phyloP scores from a whole-genome alignment of 495 filamentous ascomycete genomes.

The Xylaria cubensis region DNA sequence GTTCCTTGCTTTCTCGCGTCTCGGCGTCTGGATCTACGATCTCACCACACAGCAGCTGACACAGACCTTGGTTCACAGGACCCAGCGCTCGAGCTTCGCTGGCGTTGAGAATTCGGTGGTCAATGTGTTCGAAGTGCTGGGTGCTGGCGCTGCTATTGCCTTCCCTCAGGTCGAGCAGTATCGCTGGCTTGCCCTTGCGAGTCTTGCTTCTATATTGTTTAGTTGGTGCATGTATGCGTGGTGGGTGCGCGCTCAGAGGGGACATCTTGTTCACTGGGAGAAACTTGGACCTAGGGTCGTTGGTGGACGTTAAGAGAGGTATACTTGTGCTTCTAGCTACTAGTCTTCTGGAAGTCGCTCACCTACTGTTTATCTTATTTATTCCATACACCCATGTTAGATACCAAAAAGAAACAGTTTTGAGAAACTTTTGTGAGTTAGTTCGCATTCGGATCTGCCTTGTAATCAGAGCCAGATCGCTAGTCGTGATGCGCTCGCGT shows the following conservation, averaged over 20 bases:
- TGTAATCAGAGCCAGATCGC: no score
- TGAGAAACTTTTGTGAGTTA: background rate
- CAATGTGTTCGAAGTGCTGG: constrained; percentile 49
- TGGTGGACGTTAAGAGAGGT: background rate
- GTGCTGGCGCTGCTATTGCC: constrained; percentile 44
- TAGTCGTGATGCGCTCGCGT: no score
- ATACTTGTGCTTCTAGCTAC: no score
- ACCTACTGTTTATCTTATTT: background rate
- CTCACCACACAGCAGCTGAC: constrained; percentile 54
- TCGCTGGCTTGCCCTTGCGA: constrained; percentile 47
- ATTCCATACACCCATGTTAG: background rate
- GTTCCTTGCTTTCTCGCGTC: constrained; percentile 52
- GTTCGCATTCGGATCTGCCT: no score
- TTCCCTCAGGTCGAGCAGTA: constrained; percentile 50
- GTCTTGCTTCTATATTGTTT: constrained; percentile 40
- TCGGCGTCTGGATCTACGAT: constrained; percentile 49
- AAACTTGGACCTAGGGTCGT: constrained; percentile 24
- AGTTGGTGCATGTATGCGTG: constrained; percentile 46
- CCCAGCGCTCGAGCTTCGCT: constrained; percentile 50
- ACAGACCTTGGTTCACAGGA: constrained; percentile 45
- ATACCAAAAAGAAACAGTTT: background rate
- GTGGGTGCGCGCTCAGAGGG: constrained; percentile 47
- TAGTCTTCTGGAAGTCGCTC: background rate
- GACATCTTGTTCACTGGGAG: constrained; percentile 42
- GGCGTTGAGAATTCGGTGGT: constrained; percentile 52